Conservation (phyloP, 176 grass and related monocot genomes). For the Raddia guianensis region DNA sequence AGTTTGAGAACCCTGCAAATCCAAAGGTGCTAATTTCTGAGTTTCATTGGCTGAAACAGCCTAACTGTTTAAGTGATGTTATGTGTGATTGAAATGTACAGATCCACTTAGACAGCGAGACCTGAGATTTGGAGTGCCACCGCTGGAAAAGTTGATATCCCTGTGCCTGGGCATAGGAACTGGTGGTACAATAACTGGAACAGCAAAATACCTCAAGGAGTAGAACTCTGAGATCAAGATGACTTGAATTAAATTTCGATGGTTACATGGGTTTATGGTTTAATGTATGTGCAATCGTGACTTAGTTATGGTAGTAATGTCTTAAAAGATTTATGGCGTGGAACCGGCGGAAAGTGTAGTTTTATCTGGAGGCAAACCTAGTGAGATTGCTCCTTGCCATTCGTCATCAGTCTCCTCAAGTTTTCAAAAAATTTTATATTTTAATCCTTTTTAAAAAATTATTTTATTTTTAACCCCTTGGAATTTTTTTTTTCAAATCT, state of each 20-base stretch:
- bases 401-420: neutral
- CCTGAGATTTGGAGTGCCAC: too few species aligned
- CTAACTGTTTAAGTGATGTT: neutral
- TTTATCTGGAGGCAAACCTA: conserved; percentile 56
- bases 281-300: neutral
- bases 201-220: neutral
- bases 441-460: too few species aligned
- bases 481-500: too few species aligned
- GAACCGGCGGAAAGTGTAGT: conserved; percentile 57
- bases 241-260: neutral
- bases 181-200: neutral
- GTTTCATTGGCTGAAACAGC: too few species aligned
- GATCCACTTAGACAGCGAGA: conserved; percentile 51
- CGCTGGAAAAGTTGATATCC: too few species aligned
- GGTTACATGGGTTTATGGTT: neutral
- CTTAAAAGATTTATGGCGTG: conserved; percentile 50
- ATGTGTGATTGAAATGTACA: too few species aligned
- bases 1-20: conserved; percentile 50
- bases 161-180: too few species aligned
- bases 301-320: neutral
- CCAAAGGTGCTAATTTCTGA: conserved; percentile 33
- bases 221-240: conserved; percentile 40
- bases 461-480: too few species aligned
- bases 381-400: conserved; percentile 5
- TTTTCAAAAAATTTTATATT: too few species aligned